phyloP scores from a whole-genome alignment of 768 basidiomycete species.

The Termitomyces bulborhizus region DNA sequence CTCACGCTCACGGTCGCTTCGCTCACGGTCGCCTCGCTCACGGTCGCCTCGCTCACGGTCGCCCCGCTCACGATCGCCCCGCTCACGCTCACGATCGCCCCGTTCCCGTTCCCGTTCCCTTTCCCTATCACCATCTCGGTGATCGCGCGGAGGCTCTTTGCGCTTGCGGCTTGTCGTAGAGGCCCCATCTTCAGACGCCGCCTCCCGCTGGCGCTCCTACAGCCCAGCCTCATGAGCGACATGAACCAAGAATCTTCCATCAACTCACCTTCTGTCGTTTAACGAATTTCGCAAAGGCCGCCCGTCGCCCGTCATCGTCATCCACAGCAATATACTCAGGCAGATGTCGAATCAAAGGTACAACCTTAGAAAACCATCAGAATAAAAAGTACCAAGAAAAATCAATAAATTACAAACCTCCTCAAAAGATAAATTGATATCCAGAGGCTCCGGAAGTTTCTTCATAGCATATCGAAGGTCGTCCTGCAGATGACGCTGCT shows the following conservation, averaged over 20 bases:
- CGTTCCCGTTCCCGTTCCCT: slow-evolving; percentile 15
- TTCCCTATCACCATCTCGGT: slow-evolving; percentile 43
- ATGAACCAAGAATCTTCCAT: neutral
- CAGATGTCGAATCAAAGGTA: slow-evolving; percentile 75
- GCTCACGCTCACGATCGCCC: no score
- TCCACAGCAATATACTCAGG: slow-evolving; percentile 84
- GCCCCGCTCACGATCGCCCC: slow-evolving; percentile 21
- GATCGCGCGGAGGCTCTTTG: slow-evolving; percentile 63
- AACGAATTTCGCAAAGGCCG: slow-evolving; percentile 83
- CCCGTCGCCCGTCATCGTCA: slow-evolving; percentile 76
- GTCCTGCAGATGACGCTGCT: slow-evolving; percentile 84
- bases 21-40: no score
- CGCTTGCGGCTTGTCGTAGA: slow-evolving; percentile 77
- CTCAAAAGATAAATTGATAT: slow-evolving; percentile 72
- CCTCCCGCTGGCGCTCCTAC: slow-evolving; percentile 74
- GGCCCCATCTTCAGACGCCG: slow-evolving; percentile 77
- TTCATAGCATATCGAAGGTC: slow-evolving; percentile 94
- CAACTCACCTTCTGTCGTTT: slow-evolving; percentile 80
- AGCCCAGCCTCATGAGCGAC: neutral
- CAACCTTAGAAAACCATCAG: slow-evolving; percentile 34
- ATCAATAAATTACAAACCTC: slow-evolving; percentile 44
- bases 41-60: slow-evolving; percentile 22
- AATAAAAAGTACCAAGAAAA: neutral
- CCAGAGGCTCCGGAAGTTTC: slow-evolving; percentile 79
- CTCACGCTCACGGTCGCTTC: slow-evolving; percentile 27